Evolutionary conservation across 1,284 basidiomycete species (phyloP).

Genomic region (Xanthoconium separans): DNA sequence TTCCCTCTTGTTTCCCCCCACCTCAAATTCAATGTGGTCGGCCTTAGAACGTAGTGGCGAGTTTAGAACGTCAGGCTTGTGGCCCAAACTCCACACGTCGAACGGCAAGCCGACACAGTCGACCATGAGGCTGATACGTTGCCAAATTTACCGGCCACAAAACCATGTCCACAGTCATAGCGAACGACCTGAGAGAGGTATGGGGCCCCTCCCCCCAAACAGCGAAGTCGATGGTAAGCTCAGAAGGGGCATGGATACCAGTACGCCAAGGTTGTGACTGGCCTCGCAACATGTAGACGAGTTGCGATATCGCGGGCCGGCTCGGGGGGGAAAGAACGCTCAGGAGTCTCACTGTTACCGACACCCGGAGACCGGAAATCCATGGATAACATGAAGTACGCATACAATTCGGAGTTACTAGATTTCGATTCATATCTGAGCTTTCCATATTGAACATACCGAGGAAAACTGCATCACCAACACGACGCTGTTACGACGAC

Average conservation of each 20-base stretch:
- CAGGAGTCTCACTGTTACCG: background rate
- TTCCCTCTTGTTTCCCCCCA: background rate
- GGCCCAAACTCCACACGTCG: background rate
- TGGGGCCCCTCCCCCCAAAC: slow-evolving; percentile 4
- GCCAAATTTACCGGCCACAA: background rate
- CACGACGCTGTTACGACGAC: slow-evolving; percentile 6
- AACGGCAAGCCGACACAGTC: background rate
- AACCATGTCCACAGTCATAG: background rate
- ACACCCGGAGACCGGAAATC: background rate
- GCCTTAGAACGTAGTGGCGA: slow-evolving; percentile 4
- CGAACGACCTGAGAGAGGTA: background rate
- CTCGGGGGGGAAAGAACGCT: background rate
- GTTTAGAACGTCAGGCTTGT: background rate
- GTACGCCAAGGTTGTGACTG: slow-evolving; percentile 2
- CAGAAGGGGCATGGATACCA: slow-evolving; percentile 10
- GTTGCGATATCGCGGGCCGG: slow-evolving; percentile 5
- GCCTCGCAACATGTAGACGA: slow-evolving; percentile 9
- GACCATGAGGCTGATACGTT: background rate
- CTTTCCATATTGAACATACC: slow-evolving; percentile 5
- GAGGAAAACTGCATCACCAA: slow-evolving; percentile 3
- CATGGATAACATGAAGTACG: background rate
- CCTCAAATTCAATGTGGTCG: background rate
- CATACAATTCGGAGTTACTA: background rate
- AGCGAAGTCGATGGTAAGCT: slow-evolving; percentile 8
- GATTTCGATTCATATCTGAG: background rate